Evolutionary conservation across 768 basidiomycete genomes (phyloP).

Genomic region (Amanita phalloides): DNA sequence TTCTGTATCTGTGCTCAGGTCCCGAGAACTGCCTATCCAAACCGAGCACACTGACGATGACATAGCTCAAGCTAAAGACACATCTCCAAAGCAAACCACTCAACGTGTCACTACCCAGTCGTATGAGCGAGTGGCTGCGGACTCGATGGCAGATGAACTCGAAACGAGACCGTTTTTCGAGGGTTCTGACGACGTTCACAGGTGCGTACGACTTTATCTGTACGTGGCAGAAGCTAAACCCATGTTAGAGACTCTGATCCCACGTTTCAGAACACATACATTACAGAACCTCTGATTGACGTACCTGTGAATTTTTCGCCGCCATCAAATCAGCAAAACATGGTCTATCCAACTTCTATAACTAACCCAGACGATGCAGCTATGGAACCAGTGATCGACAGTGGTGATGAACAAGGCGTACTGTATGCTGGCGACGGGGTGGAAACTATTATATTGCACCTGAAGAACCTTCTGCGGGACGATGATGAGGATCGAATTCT

Average conservation of each 20-base stretch:
- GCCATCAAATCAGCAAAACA: background rate
- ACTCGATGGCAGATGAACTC: background rate
- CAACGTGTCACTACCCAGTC: background rate
- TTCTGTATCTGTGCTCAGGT: slow-evolving; percentile 42
- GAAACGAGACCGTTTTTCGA: background rate
- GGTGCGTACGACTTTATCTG: background rate
- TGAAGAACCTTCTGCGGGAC: slow-evolving; percentile 51
- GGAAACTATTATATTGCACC: slow-evolving; percentile 36
- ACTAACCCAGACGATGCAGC: background rate
- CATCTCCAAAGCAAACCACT: background rate
- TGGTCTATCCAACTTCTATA: background rate
- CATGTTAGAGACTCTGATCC: background rate
- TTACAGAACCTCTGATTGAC: background rate
- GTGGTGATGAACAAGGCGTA: slow-evolving; percentile 2
- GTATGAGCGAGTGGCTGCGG: background rate
- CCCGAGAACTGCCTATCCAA: slow-evolving; percentile 20
- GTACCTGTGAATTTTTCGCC: background rate
- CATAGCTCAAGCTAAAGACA: background rate
- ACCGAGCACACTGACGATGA: background rate
- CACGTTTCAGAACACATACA: background rate
- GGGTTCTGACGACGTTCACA: background rate
- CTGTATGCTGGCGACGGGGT: slow-evolving; percentile 20
- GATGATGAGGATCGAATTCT: slow-evolving; percentile 51
- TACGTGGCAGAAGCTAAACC: background rate
- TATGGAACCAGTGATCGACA: background rate